Percentiles rank a stretch among this genome's conserved stretches.
Conservation (phyloP, 306 rosid genomes). For the Adenanthera pavonina region DNA sequence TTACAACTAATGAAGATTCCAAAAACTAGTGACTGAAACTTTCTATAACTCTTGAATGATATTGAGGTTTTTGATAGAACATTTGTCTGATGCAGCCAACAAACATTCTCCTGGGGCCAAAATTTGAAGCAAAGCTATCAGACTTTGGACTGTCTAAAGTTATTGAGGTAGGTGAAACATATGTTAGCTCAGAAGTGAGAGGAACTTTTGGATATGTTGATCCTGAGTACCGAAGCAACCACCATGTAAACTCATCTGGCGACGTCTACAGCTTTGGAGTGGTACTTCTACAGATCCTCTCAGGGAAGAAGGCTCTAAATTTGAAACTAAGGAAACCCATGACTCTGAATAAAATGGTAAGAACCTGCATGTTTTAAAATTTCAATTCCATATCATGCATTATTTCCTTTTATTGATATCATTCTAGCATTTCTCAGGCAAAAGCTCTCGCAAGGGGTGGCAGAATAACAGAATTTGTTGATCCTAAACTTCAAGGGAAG, state of each 20-base stretch:
- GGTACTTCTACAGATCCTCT: constrained; percentile 69
- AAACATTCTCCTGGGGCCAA: constrained; percentile 68
- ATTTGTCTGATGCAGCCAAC: constrained; percentile 56
- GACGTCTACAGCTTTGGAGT: constrained; percentile 71
- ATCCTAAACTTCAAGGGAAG: constrained; percentile 49
- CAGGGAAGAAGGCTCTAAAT: constrained; percentile 64
- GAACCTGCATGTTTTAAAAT: constrained; percentile 22
- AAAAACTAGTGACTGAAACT: not conserved
- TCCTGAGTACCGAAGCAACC: constrained; percentile 65
- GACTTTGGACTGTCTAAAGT: constrained; percentile 72
- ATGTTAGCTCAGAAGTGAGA: constrained; percentile 70
- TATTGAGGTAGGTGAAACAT: constrained; percentile 54
- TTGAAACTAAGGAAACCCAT: constrained; percentile 62
- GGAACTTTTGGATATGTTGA: constrained; percentile 75
- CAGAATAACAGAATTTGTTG: constrained; percentile 41
- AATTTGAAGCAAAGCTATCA: constrained; percentile 67
- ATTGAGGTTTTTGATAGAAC: not conserved
- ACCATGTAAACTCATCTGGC: constrained; percentile 57
- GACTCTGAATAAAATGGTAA: constrained; percentile 60
- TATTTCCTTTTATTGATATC: constrained; percentile 16
- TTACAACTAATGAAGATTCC: not conserved
- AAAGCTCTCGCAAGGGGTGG: constrained; percentile 39
- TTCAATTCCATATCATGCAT: constrained; percentile 2
- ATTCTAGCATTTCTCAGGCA: constrained; percentile 41
- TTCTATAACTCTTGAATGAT: constrained; percentile 22